Evolutionary conservation across 116 monocot species (phyloP).

Genomic region (Zostera marina): DNA sequence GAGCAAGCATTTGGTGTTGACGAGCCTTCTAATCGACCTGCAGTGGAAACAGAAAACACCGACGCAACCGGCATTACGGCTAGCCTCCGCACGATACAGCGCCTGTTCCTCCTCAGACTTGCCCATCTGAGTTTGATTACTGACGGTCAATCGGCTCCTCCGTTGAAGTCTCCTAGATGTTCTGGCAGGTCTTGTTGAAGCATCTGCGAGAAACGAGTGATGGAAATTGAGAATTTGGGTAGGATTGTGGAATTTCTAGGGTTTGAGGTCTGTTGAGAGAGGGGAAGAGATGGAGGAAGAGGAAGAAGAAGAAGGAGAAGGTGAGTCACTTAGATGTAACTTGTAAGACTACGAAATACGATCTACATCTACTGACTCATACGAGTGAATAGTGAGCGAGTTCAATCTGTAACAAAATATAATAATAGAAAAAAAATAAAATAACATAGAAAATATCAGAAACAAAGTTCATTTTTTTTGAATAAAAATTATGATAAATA

Average conservation of each 20-base stretch:
- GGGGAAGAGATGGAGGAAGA: background rate
- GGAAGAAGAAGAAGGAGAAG: background rate
- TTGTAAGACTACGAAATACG: background rate
- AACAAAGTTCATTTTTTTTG: no score
- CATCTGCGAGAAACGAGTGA: background rate
- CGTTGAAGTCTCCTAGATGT: background rate
- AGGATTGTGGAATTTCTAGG: background rate
- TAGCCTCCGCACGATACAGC: background rate
- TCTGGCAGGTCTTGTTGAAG: background rate
- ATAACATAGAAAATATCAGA: no score
- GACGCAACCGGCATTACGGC: background rate
- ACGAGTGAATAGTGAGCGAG: background rate
- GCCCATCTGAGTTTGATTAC: slow-evolving; percentile 38
- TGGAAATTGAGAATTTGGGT: background rate
- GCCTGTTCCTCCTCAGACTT: slow-evolving; percentile 45
- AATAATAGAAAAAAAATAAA: no score
- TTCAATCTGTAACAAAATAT: no score
- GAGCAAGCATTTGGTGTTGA: slow-evolving; percentile 33
- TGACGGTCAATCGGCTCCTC: slow-evolving; percentile 8
- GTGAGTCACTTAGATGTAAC: no score
- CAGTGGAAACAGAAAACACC: slow-evolving; percentile 10
- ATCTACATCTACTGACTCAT: no score
- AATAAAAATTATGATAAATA: no score
- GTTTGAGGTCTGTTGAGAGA: background rate
- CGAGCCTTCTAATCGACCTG: slow-evolving; percentile 19